Conservation (phyloP, 2,329 filamentous ascomycete species). For the Colletotrichum eleusines region DNA sequence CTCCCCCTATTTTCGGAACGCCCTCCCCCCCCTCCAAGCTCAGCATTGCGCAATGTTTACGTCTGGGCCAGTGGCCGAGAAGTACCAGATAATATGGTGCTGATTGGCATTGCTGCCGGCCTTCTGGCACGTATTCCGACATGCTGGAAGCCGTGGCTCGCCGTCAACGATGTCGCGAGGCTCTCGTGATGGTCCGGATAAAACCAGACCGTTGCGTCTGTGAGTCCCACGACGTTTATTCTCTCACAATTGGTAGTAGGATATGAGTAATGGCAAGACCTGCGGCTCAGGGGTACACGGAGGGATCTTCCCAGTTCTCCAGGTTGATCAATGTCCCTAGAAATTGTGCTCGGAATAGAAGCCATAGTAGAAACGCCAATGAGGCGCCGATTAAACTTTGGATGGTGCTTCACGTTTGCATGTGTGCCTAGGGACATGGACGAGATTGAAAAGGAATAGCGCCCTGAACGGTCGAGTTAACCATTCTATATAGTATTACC, state of each 20-base stretch:
- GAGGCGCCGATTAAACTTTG: neutral
- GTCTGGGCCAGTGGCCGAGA: neutral
- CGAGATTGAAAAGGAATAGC: neutral
- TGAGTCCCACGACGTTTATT: no score
- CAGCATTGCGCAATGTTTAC: neutral
- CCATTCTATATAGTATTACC: accelerated
- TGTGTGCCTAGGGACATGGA: no score
- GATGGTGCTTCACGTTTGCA: neutral
- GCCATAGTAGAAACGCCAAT: neutral
- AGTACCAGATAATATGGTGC: neutral
- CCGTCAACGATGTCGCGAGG: no score
- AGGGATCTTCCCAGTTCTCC: neutral
- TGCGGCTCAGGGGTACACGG: neutral
- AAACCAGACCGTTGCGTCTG: no score
- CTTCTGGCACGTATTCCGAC: no score
- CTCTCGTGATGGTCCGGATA: no score
- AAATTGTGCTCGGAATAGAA: neutral
- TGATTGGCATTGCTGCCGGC: neutral
- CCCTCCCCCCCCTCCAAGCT: neutral
- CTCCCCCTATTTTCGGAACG: neutral
- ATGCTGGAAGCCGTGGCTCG: no score
- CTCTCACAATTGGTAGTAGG: no score
- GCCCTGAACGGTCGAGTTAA: neutral
- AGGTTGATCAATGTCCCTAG: no score
- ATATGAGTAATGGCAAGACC: no score